These are phyloP conservation scores for Microdochium nivale DNA, from an alignment of 2,329 filamentous ascomycete species.

Conservation along the genomic window DNA sequence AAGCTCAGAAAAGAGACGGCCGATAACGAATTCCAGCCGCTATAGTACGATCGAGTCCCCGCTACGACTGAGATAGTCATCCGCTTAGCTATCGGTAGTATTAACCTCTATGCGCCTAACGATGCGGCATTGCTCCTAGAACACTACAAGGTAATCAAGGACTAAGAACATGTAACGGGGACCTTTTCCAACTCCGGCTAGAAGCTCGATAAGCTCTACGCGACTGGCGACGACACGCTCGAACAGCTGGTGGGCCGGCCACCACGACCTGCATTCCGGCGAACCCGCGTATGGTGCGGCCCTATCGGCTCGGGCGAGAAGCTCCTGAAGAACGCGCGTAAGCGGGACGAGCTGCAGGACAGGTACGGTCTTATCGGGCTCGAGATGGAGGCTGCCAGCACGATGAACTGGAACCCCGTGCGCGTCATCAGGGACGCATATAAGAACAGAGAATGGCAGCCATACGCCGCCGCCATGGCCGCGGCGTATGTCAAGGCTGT, in stretches of 20 bases:
- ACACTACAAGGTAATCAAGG: background rate
- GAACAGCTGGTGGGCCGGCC: background rate
- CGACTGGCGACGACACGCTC: background rate
- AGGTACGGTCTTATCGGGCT: constrained; percentile 18
- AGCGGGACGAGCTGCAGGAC: constrained; percentile 13
- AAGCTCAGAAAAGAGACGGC: constrained; percentile 23
- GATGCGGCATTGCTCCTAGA: constrained; percentile 12
- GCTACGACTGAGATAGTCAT: constrained; percentile 18
- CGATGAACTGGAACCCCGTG: constrained; percentile 21
- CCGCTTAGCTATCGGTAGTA: constrained; percentile 9
- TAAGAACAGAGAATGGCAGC: background rate
- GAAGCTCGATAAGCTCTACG: constrained; percentile 15
- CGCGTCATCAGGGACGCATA: constrained; percentile 21
- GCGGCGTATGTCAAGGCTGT: background rate
- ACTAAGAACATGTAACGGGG: constrained; percentile 7
- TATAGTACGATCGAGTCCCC: background rate
- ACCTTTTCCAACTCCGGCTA: constrained; percentile 23
- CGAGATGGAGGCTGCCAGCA: constrained; percentile 24
- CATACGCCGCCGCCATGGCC: background rate
- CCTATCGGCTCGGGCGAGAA: constrained; percentile 23
- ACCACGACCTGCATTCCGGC: constrained; percentile 1
- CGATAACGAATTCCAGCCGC: background rate
- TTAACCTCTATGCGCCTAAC: constrained; percentile 9
- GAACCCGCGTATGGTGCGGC: constrained; percentile 24
- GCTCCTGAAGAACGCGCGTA: constrained; percentile 16